phyloP scores from a whole-genome alignment of 148 eudicot genomes.

The Nepenthes gracilis region DNA sequence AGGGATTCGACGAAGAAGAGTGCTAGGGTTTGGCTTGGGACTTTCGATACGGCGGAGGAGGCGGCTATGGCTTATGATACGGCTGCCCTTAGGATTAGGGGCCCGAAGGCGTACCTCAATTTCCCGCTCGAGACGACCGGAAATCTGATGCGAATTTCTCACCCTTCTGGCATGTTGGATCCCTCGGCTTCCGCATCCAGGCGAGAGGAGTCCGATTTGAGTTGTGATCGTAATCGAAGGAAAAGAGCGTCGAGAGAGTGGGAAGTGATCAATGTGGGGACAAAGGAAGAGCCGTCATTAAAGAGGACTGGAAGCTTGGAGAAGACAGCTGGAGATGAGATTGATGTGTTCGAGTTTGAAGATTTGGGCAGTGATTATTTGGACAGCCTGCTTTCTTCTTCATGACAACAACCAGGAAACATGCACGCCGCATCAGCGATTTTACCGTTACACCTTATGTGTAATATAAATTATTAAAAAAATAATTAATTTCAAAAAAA shows the following conservation, averaged over 20 bases:
- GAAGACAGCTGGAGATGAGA: slow-evolving; percentile 1
- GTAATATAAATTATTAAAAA: too few species aligned
- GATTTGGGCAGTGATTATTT: slow-evolving; percentile 61
- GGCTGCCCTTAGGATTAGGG: slow-evolving; percentile 73
- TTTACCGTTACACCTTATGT: too few species aligned
- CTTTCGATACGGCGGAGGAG: slow-evolving; percentile 66
- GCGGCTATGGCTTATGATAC: slow-evolving; percentile 87
- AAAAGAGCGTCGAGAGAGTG: slow-evolving; percentile 25
- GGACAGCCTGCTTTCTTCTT: slow-evolving; percentile 31
- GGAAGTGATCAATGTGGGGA: slow-evolving; percentile 8
- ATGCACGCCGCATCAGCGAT: too few species aligned
- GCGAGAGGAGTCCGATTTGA: not conserved
- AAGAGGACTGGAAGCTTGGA: slow-evolving; percentile 23
- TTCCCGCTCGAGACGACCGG: slow-evolving; percentile 33
- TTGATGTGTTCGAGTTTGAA: slow-evolving; percentile 48
- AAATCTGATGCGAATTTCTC: slow-evolving; percentile 6
- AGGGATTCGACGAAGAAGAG: slow-evolving; percentile 71
- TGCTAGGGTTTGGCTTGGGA: slow-evolving; percentile 74
- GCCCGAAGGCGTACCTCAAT: slow-evolving; percentile 51
- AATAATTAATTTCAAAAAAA: too few species aligned
- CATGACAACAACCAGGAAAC: too few species aligned
- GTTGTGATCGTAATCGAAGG: not conserved
- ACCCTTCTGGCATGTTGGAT: not conserved
- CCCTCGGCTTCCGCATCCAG: not conserved
- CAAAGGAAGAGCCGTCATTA: slow-evolving; percentile 7